Evolutionary conservation across 257 asterid genomes (phyloP).

Genomic region (Schizonepeta tenuifolia): DNA sequence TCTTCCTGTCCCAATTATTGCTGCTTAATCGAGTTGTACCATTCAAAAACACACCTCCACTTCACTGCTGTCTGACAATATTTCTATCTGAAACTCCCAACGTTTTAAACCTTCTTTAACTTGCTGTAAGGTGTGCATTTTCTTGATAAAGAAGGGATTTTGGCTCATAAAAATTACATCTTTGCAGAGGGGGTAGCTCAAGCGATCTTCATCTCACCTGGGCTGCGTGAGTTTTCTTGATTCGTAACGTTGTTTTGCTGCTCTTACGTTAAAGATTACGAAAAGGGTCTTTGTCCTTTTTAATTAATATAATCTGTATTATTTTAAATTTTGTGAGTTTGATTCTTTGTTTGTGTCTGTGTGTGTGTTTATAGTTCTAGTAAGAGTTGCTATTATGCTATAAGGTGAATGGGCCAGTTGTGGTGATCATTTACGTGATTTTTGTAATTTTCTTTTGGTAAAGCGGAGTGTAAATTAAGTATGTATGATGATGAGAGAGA

Average conservation of each 20-base stretch:
- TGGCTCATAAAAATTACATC: constrained; percentile 32
- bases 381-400: neutral
- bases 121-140: neutral
- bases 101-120: neutral
- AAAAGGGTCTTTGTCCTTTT: constrained; percentile 33
- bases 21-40: constrained; percentile 50
- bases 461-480: constrained; percentile 9
- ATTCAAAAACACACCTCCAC: constrained; percentile 33
- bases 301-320: constrained; percentile 17
- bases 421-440: constrained; percentile 22
- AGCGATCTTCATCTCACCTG: constrained; percentile 36
- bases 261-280: constrained; percentile 25
- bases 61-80: constrained; percentile 28
- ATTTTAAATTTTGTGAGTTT: neutral
- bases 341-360: neutral
- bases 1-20: constrained; percentile 56
- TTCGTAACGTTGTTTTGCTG: constrained; percentile 32
- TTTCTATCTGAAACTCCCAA: constrained; percentile 37
- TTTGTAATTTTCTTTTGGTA: neutral
- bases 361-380: neutral
- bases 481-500: constrained; percentile 1
- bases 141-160: constrained; percentile 26
- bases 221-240: constrained; percentile 48
- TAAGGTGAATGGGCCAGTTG: neutral
- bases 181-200: constrained; percentile 34